phyloP scores from a whole-genome alignment of 179 eudicot genomes.

The Silene coronaria region DNA sequence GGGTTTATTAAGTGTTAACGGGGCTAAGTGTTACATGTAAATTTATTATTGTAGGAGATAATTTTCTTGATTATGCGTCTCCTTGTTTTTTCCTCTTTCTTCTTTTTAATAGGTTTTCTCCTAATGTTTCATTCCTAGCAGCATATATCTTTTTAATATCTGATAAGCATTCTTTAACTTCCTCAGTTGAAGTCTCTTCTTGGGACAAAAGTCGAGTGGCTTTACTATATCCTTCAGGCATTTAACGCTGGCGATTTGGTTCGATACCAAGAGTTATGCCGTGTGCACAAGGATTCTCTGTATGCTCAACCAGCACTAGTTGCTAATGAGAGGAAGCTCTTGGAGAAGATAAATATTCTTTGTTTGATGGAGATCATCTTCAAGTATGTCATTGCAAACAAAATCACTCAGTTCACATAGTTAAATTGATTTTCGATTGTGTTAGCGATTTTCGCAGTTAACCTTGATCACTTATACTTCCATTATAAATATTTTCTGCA shows the following conservation, averaged over 20 bases:
- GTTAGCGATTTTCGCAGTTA: neutral
- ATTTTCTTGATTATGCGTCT: neutral
- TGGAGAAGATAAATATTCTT: slow-evolving; percentile 82
- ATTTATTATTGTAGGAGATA: neutral
- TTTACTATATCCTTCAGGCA: slow-evolving; percentile 85
- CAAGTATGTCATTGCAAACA: slow-evolving; percentile 35
- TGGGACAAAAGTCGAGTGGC: slow-evolving; percentile 98
- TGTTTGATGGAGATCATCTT: slow-evolving; percentile 99
- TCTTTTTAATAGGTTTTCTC: neutral
- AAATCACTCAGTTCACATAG: neutral
- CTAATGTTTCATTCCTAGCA: too few species aligned
- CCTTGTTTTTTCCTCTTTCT: neutral
- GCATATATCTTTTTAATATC: neutral
- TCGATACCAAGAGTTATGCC: slow-evolving; percentile 85
- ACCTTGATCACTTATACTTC: slow-evolving; percentile 9
- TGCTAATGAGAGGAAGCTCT: slow-evolving; percentile 72
- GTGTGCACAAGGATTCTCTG: slow-evolving; percentile 71
- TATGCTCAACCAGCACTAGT: slow-evolving; percentile 88
- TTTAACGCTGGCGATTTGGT: slow-evolving; percentile 80
- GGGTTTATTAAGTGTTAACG: neutral
- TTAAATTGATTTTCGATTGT: neutral
- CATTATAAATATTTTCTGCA: slow-evolving; percentile 29
- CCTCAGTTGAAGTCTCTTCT: slow-evolving; percentile 75
- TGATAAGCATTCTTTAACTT: slow-evolving; percentile 10
- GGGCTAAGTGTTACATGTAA: neutral